A percentile compares a stretch with the other conserved stretches of the same genome.
Conservation (phyloP, 2,329 filamentous ascomycete genomes). For the Polychaeton citri region DNA sequence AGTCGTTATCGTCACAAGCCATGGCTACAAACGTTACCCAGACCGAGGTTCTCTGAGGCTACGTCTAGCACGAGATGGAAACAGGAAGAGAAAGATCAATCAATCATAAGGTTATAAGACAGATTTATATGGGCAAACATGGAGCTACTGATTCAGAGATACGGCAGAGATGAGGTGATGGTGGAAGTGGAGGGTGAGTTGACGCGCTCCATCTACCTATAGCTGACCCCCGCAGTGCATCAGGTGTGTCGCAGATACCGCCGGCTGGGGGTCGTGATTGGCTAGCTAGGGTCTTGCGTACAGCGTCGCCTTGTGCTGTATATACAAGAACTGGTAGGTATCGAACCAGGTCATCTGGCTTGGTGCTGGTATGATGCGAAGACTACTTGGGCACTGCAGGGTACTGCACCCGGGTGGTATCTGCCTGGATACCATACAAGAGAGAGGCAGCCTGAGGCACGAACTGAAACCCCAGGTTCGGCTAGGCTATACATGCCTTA, state of each 20-base stretch:
- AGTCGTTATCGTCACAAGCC: not conserved
- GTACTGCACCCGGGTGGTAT: no score
- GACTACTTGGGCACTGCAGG: not conserved
- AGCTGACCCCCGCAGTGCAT: no score
- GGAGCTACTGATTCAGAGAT: no score
- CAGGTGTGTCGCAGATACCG: not conserved
- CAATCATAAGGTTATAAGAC: no score
- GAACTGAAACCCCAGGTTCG: constrained; percentile 18
- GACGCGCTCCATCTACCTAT: no score
- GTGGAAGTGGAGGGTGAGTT: no score
- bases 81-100: no score
- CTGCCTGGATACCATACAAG: constrained; percentile 2
- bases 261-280: not conserved
- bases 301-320: not conserved
- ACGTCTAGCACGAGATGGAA: not conserved
- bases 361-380: not conserved
- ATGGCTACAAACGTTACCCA: not conserved
- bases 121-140: no score
- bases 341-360: not conserved
- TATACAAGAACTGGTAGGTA: not conserved
- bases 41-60: not conserved
- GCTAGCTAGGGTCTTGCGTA: not conserved
- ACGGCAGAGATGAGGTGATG: no score
- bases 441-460: constrained; percentile 19
- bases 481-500: constrained; percentile 15